Evolutionary conservation across 2,329 filamentous ascomycete genomes (phyloP).

Genomic region (Penicillium olsonii): DNA sequence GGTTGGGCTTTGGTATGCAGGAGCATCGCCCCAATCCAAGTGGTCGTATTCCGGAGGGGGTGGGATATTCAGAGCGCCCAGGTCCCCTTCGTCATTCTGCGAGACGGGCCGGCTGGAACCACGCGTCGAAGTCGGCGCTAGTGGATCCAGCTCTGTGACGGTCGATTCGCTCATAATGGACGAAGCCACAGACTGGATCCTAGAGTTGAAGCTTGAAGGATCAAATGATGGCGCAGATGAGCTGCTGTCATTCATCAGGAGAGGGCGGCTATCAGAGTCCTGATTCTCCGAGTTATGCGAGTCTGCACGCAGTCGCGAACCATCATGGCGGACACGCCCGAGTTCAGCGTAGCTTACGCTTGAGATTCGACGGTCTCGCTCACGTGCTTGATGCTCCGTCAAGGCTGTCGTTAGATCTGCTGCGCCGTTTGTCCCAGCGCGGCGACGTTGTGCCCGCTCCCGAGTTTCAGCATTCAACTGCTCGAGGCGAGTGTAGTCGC

Average conservation of each 20-base stretch:
- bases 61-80: constrained; percentile 39
- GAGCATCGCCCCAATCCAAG: constrained; percentile 46
- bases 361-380: constrained; percentile 48
- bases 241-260: constrained; percentile 41
- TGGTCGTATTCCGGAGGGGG: constrained; percentile 46
- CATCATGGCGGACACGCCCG: constrained; percentile 52
- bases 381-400: constrained; percentile 47
- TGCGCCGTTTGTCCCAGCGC: constrained; percentile 37
- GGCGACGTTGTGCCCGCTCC: constrained; percentile 31
- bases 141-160: constrained; percentile 31
- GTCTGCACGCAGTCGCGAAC: constrained; percentile 48
- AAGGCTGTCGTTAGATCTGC: constrained; percentile 40
- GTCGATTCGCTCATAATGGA: constrained; percentile 37
- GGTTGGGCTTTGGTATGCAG: constrained; percentile 39
- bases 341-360: constrained; percentile 51
- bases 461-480: constrained; percentile 61
- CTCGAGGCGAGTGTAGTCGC: constrained; percentile 70
- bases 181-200: constrained; percentile 37
- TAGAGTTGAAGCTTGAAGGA: constrained; percentile 29
- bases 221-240: constrained; percentile 30
- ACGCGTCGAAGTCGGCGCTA: constrained; percentile 26
- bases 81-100: constrained; percentile 36
- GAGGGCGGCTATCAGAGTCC: constrained; percentile 50
- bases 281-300: constrained; percentile 45
- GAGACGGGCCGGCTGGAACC: constrained; percentile 23